These are phyloP conservation scores for Saccharomycopsis sp. DNA, from an alignment of 805 yeast genomes.

Conservation along the genomic window DNA sequence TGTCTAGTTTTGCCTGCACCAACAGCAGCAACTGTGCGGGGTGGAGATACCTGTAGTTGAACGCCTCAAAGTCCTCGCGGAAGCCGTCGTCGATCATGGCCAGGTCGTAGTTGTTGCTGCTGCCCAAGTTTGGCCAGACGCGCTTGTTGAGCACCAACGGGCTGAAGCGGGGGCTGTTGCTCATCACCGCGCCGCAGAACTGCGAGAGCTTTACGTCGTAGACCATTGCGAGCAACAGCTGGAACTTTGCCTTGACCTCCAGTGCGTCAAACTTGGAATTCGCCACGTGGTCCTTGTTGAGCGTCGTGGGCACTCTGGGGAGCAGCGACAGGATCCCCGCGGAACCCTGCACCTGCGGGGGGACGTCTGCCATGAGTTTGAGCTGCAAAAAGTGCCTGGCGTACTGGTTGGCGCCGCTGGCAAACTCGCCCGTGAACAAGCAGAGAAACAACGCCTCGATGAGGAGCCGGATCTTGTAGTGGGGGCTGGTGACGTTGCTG, in stretches of 20 bases:
- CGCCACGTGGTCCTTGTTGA: background rate
- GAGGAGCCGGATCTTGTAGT: background rate
- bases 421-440: background rate
- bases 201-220: constrained; percentile 5
- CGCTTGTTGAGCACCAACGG: constrained; percentile 7
- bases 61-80: background rate
- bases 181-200: background rate
- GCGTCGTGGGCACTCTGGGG: constrained; percentile 2
- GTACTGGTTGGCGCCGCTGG: background rate
- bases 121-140: constrained; percentile 14
- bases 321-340: constrained; percentile 3
- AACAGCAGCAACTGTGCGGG: background rate
- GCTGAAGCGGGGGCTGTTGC: constrained; percentile 1
- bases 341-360: background rate
- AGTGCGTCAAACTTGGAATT: background rate
- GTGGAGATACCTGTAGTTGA: background rate
- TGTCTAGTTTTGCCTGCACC: background rate
- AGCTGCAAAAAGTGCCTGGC: background rate
- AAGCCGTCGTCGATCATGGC: background rate
- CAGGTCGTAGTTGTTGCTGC: constrained; percentile 2
- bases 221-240: constrained; percentile 3
- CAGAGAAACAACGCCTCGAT: background rate
- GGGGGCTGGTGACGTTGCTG: background rate
- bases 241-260: constrained; percentile 5
- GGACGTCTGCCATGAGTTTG: background rate